Evolutionary conservation across 2,329 filamentous ascomycete genomes (phyloP).

Genomic region (Pseudogymnoascus sp.): DNA sequence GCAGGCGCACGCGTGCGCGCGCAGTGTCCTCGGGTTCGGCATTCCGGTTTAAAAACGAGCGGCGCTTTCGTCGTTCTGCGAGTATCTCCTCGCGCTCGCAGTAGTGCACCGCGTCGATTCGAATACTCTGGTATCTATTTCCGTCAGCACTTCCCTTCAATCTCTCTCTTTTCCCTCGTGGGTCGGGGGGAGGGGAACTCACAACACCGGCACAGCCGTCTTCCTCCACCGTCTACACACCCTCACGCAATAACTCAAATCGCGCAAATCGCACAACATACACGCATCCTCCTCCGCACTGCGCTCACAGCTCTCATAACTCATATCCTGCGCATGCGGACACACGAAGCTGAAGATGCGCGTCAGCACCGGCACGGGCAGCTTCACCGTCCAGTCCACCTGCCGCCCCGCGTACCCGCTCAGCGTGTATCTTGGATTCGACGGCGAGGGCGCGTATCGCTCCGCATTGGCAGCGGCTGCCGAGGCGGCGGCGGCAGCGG

Average conservation of each 20-base stretch:
- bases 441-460: background rate
- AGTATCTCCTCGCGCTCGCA: constrained; percentile 79
- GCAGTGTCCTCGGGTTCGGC: constrained; percentile 74
- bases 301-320: constrained; percentile 75
- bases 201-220: constrained; percentile 49
- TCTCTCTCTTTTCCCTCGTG: constrained; percentile 1
- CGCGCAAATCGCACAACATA: constrained; percentile 88
- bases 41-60: constrained; percentile 65
- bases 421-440: background rate
- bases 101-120: constrained; percentile 91
- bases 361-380: constrained; percentile 62
- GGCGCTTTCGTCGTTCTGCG: constrained; percentile 67
- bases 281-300: constrained; percentile 71
- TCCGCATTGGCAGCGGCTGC: background rate
- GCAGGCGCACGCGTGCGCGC: constrained; percentile 62
- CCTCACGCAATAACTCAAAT: constrained; percentile 70
- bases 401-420: background rate
- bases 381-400: constrained; percentile 25
- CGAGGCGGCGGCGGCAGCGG: background rate
- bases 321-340: constrained; percentile 69
- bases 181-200: constrained; percentile 33
- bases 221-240: constrained; percentile 65
- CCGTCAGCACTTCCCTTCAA: background rate
- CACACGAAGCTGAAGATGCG: constrained; percentile 77
- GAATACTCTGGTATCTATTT: constrained; percentile 72